These are phyloP conservation scores for Pichia exigua DNA, from an alignment of 805 yeast genomes.

Conservation along the genomic window DNA sequence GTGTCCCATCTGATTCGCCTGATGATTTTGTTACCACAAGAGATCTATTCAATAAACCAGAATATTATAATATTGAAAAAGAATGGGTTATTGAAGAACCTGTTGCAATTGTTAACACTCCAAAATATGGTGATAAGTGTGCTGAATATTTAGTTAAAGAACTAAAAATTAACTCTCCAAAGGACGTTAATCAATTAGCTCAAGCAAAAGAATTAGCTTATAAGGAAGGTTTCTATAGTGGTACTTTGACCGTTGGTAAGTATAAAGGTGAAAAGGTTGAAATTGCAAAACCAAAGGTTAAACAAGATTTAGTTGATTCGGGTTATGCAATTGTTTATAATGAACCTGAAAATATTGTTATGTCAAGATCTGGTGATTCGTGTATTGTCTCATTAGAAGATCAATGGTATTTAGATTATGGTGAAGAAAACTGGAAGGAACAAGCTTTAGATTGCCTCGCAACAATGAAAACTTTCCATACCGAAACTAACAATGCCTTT, in stretches of 20 bases:
- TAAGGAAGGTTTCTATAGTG: slow-evolving; percentile 94
- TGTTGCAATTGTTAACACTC: slow-evolving; percentile 68
- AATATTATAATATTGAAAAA: slow-evolving; percentile 73
- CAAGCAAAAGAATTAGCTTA: slow-evolving; percentile 91
- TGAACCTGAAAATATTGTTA: slow-evolving; percentile 87
- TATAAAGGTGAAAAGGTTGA: slow-evolving; percentile 88
- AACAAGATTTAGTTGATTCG: slow-evolving; percentile 66
- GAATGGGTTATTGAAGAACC: slow-evolving; percentile 80
- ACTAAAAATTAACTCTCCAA: slow-evolving; percentile 89
- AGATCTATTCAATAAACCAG: slow-evolving; percentile 85
- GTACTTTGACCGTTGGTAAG: slow-evolving; percentile 70
- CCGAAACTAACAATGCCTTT: slow-evolving; percentile 84
- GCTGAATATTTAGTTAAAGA: slow-evolving; percentile 82
- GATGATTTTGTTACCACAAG: slow-evolving; percentile 86
- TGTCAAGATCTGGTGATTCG: slow-evolving; percentile 93
- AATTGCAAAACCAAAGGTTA: slow-evolving; percentile 80
- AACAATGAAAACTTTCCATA: slow-evolving; percentile 66
- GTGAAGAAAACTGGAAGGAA: slow-evolving; percentile 85
- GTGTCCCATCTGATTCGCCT: slow-evolving; percentile 98
- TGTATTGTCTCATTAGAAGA: slow-evolving; percentile 96
- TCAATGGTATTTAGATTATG: slow-evolving; percentile 97
- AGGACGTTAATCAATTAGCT: slow-evolving; percentile 79
- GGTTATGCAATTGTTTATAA: slow-evolving; percentile 84
- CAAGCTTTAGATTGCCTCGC: slow-evolving; percentile 74
- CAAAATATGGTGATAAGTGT: slow-evolving; percentile 78